Conservation (phyloP, 2,329 filamentous ascomycete genomes). For the Curvularia spicifera region DNA sequence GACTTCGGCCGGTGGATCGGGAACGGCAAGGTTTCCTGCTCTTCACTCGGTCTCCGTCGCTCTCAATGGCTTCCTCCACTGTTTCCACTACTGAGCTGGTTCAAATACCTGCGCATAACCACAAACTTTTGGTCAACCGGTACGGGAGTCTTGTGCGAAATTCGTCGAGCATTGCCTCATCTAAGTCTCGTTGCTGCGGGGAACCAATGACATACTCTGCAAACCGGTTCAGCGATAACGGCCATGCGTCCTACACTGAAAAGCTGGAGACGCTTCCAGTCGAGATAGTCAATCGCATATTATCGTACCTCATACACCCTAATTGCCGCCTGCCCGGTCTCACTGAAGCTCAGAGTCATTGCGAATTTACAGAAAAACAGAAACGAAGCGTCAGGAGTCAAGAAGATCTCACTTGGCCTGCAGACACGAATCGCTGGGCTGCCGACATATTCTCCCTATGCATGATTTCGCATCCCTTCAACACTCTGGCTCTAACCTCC, state of each 20-base stretch:
- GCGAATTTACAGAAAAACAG: constrained; percentile 24
- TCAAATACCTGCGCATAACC: constrained; percentile 3
- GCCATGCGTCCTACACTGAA: constrained; percentile 15
- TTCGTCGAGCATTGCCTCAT: constrained; percentile 7
- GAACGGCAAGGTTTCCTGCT: background rate
- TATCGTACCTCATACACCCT: constrained; percentile 38
- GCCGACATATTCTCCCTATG: constrained; percentile 38
- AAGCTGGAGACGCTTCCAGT: constrained; percentile 35
- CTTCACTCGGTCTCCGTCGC: constrained; percentile 1
- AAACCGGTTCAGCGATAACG: background rate
- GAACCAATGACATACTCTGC: constrained; percentile 1
- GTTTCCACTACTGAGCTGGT: constrained; percentile 7
- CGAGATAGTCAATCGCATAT: constrained; percentile 39
- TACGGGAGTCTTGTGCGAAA: constrained; percentile 11
- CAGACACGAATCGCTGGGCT: constrained; percentile 37
- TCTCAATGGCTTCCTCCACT: constrained; percentile 11
- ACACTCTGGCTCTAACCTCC: constrained; percentile 37
- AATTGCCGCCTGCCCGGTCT: constrained; percentile 40
- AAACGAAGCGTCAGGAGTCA: constrained; percentile 29
- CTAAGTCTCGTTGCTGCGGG: background rate
- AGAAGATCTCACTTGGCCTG: constrained; percentile 29
- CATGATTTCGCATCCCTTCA: constrained; percentile 36
- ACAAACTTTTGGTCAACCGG: background rate
- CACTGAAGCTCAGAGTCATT: constrained; percentile 35
- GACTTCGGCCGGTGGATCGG: background rate